Evolutionary conservation across 148 eudicot genomes (phyloP).

Genomic region (Persicaria maculosa): DNA sequence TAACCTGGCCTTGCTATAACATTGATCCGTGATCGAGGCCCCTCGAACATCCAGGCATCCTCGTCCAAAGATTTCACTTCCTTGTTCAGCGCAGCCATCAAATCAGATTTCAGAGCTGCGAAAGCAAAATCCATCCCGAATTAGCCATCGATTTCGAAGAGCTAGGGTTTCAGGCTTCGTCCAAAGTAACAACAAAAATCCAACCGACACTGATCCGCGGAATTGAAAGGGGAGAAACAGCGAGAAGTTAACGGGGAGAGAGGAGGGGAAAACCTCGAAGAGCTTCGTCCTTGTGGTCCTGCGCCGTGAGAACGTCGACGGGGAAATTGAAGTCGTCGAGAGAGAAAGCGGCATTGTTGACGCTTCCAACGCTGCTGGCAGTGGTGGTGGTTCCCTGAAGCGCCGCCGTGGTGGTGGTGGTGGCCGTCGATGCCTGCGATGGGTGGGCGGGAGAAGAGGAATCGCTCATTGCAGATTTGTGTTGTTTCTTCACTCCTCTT

Average conservation of each 20-base stretch:
- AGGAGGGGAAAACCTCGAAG: constrained; percentile 32
- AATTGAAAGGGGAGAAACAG: neutral
- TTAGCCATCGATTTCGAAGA: neutral
- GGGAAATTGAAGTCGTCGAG: constrained; percentile 42
- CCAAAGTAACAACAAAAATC: neutral
- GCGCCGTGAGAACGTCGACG: constrained; percentile 37
- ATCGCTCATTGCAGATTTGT: constrained; percentile 5
- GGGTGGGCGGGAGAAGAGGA: constrained; percentile 13
- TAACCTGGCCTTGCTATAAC: constrained; percentile 68
- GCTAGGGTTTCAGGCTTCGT: neutral
- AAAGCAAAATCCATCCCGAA: constrained; percentile 1
- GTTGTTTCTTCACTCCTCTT: neutral
- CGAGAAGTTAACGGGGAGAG: neutral
- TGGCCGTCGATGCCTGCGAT: constrained; percentile 28
- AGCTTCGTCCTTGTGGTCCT: constrained; percentile 60
- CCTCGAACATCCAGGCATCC: constrained; percentile 96
- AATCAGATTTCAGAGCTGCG: constrained; percentile 70
- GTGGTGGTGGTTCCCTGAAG: constrained; percentile 31
- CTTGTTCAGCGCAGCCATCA: constrained; percentile 68
- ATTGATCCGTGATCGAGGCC: constrained; percentile 88
- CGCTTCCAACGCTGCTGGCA: constrained; percentile 9
- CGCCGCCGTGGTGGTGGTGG: constrained; percentile 25
- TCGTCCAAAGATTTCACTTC: constrained; percentile 87
- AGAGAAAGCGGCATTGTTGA: constrained; percentile 16
- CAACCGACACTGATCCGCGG: neutral